Base-by-base conservation (phyloP, 2,329 filamentous ascomycete species). In the Arthrobotrys musiformis region DNA sequence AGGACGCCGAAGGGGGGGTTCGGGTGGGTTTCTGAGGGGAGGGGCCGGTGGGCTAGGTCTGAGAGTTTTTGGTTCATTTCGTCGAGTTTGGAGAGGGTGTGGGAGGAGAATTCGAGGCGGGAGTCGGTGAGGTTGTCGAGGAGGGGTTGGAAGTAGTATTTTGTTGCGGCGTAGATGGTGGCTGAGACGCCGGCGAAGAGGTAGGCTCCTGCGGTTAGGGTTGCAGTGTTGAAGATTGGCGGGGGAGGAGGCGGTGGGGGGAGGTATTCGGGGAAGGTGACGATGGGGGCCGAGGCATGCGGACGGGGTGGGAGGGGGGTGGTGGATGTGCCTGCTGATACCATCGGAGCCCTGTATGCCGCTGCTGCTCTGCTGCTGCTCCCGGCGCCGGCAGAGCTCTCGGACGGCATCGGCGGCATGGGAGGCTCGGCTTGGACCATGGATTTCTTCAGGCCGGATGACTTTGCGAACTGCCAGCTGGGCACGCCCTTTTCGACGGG, bases 221-320 rank as follows among this genome's bases (percentile, higher is more conserved):
- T 85, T 28, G 85, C 84, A 69, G 86, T 87, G 11, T 89, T 91
- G 79, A 91, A 85, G n/a, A 92, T 84, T 0, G 90, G 90, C 9
- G 88, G 86, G 3, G 88, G 87, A 0, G 86, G 84, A 13, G 85
- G 81, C 1, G 88, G 85, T 15, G 87, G 88, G 6, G 80, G 80
- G 78, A 91, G 87, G 82, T 91, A 91, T 81, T 92, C 90, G 80
- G 90, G 90, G 81, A 91, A 92, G 33, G 90, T 92, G 80, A 91
- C 86, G 79, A 92, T 89, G 13, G 89, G 89, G 2, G 83, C 81
- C 35, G 54, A 61, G 42, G 75, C 74, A 15, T 68, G 61, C 11
- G 70, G 44, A 2, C 64, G 70, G 13, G 66, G 77, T 6, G 7
- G 87, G 84, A 78, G 86, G 86, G 61, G 83, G 82, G 8, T 84